Evolutionary conservation across 2,329 filamentous ascomycete genomes (phyloP).

Genomic region (Ophiostoma sp.): DNA sequence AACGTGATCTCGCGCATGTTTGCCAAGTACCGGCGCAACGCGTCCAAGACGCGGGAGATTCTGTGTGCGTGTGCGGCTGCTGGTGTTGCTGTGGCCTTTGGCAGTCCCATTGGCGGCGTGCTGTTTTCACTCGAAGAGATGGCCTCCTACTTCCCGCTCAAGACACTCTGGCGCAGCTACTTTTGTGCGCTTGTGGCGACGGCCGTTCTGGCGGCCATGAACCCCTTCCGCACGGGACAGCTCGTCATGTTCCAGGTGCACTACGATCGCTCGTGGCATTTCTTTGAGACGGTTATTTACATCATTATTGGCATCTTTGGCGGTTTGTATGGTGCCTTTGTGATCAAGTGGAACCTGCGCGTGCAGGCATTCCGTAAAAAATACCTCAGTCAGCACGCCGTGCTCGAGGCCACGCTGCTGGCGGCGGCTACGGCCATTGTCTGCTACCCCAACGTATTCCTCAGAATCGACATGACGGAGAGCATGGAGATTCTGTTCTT

Average conservation of each 20-base stretch:
- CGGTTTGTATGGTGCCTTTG: slow-evolving; percentile 90
- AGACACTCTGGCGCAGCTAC: slow-evolving; percentile 97
- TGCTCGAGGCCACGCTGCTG: slow-evolving; percentile 82
- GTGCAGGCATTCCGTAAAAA: slow-evolving; percentile 92
- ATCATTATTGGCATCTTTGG: slow-evolving; percentile 89
- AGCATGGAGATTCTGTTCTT: slow-evolving; percentile 98
- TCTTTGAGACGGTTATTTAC: slow-evolving; percentile 94
- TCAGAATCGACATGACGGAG: slow-evolving; percentile 98
- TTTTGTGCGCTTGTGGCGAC: slow-evolving; percentile 96
- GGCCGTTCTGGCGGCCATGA: slow-evolving; percentile 90
- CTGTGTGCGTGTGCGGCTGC: slow-evolving; percentile 92
- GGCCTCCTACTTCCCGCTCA: slow-evolving; percentile 92
- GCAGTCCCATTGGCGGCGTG: slow-evolving; percentile 94
- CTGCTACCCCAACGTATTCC: slow-evolving; percentile 95
- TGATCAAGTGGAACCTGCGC: slow-evolving; percentile 96
- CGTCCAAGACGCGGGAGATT: slow-evolving; percentile 92
- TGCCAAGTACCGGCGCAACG: slow-evolving; percentile 86
- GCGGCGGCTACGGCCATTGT: slow-evolving; percentile 82
- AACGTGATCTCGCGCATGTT: slow-evolving; percentile 95
- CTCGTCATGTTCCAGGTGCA: slow-evolving; percentile 98
- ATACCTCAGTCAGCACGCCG: slow-evolving; percentile 79
- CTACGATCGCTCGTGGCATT: slow-evolving; percentile 96
- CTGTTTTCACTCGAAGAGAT: slow-evolving; percentile 97
- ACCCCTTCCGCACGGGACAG: slow-evolving; percentile 94
- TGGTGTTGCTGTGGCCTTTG: slow-evolving; percentile 94